These are phyloP conservation scores for Botrytis sinoallii DNA, from an alignment of 2,329 filamentous ascomycete genomes.

Conservation along the genomic window DNA sequence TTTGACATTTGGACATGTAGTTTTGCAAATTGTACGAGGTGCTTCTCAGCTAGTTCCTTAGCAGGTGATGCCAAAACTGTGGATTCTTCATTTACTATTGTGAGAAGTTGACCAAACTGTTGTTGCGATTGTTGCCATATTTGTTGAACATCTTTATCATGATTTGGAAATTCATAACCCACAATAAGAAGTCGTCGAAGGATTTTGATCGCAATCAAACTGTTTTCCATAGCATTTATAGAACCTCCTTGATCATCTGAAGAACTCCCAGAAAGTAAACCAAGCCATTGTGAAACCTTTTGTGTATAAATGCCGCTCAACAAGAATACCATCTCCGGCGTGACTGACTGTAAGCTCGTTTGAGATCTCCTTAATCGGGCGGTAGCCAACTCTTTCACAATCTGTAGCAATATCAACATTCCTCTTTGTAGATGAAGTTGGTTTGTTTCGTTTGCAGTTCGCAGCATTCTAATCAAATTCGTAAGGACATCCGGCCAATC, in stretches of 20 bases:
- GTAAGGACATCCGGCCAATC: slow-evolving; percentile 72
- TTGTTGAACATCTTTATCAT: slow-evolving; percentile 69
- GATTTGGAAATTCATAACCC: slow-evolving; percentile 81
- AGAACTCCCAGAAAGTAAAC: slow-evolving; percentile 54
- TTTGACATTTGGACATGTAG: slow-evolving; percentile 84
- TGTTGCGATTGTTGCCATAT: slow-evolving; percentile 78
- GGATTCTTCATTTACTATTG: slow-evolving; percentile 57
- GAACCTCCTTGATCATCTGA: slow-evolving; percentile 55
- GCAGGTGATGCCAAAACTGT: slow-evolving; percentile 50
- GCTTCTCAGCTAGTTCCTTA: slow-evolving; percentile 70
- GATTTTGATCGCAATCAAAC: slow-evolving; percentile 73
- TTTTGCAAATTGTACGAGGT: slow-evolving; percentile 86
- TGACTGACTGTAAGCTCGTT: slow-evolving; percentile 70
- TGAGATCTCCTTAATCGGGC: slow-evolving; percentile 73
- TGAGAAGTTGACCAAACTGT: slow-evolving; percentile 75
- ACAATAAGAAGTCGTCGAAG: slow-evolving; percentile 74
- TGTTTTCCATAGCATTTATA: slow-evolving; percentile 68
- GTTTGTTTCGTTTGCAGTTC: slow-evolving; percentile 54
- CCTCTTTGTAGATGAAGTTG: slow-evolving; percentile 67
- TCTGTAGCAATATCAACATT: slow-evolving; percentile 74
- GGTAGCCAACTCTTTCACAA: slow-evolving; percentile 87
- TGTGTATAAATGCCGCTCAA: slow-evolving; percentile 75
- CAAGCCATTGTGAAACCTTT: slow-evolving; percentile 67
- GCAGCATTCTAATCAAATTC: slow-evolving; percentile 62
- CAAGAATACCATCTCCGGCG: slow-evolving; percentile 80